Conservation (phyloP, 305 asterid species). For the Fraxinus sp. region DNA sequence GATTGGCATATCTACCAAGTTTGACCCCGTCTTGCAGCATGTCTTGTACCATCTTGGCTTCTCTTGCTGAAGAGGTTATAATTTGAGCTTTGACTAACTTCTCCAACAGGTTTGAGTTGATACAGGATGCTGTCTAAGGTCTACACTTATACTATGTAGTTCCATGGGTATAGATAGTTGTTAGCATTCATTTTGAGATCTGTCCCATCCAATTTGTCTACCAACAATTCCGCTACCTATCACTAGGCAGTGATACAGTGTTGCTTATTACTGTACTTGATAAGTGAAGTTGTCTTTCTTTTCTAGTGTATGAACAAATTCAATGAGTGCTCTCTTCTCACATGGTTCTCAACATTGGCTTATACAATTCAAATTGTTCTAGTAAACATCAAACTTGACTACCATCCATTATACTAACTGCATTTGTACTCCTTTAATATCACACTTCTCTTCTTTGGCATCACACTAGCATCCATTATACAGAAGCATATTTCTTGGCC, state of each 20-base stretch:
- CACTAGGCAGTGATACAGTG: not conserved
- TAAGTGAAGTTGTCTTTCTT: not conserved
- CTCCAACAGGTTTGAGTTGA: conserved; percentile 19
- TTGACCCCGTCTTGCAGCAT: conserved; percentile 19
- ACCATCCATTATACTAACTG: conserved; percentile 13
- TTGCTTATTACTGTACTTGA: not conserved
- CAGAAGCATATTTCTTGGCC: not conserved
- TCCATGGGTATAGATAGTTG: not conserved
- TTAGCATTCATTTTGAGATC: not conserved
- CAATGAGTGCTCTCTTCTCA: not conserved
- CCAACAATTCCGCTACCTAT: not conserved
- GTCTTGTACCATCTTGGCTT: conserved; percentile 10
- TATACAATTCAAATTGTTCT: not conserved
- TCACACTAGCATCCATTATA: too few relatives aligned
- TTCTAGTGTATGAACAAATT: not conserved
- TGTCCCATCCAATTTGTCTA: not conserved
- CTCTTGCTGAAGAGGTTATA: conserved; percentile 5
- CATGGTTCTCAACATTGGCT: not conserved
- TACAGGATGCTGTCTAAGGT: conserved; percentile 1
- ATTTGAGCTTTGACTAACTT: not conserved
- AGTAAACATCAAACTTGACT: not conserved
- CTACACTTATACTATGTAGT: not conserved
- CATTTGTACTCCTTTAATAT: not conserved
- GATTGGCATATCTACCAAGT: not conserved
- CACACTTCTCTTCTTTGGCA: conserved; percentile 5